Evolutionary conservation across 73 alveolate genomes (phyloP).

Genomic region (Paramecium pentaurelia): DNA sequence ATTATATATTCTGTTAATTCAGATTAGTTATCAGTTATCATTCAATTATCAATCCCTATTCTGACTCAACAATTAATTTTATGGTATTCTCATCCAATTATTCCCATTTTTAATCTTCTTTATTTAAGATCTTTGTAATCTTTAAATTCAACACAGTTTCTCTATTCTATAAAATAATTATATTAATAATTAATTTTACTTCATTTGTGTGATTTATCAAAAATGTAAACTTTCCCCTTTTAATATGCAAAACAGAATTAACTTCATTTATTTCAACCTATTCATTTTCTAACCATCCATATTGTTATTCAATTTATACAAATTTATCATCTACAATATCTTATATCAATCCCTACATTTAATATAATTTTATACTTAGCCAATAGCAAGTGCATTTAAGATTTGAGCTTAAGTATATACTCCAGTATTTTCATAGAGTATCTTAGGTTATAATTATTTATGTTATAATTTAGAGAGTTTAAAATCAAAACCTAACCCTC

Average conservation of each 20-base stretch:
- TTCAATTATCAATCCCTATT: conserved; percentile 6
- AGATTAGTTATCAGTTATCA: background rate
- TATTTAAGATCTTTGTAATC: background rate
- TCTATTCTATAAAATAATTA: background rate
- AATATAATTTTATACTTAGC: background rate
- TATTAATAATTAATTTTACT: background rate
- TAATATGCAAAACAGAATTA: background rate
- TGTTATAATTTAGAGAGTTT: conserved; percentile 62
- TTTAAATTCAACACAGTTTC: background rate
- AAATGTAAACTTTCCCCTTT: background rate
- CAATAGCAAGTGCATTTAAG: background rate
- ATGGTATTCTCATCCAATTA: background rate
- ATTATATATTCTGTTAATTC: background rate
- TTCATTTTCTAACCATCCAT: background rate
- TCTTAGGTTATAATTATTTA: background rate
- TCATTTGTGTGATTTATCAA: background rate
- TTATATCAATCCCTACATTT: background rate
- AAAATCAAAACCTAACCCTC: conserved; percentile 98
- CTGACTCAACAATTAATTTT: background rate
- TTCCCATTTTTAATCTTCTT: background rate
- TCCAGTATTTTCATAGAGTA: background rate
- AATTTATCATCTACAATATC: background rate
- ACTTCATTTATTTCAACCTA: background rate
- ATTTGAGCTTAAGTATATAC: background rate
- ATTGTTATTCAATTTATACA: background rate